A percentile compares a stretch with the other conserved stretches of the same genome.
These are phyloP conservation scores for Arthrobotrys sinensis DNA, from an alignment of 2,329 filamentous ascomycete species.

Conservation along the genomic window DNA sequence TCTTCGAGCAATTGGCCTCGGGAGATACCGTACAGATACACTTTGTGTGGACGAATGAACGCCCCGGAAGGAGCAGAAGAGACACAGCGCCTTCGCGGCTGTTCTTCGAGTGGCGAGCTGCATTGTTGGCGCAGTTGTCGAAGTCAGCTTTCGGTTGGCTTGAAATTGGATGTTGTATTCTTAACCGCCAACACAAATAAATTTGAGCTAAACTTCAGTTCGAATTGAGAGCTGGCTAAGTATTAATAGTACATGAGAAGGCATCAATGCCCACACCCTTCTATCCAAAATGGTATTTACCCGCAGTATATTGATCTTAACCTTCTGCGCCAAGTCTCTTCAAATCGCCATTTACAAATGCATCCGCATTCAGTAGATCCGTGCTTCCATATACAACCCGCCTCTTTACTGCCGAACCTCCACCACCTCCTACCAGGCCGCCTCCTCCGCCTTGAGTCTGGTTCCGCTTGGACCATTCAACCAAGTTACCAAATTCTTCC, in stretches of 20 bases:
- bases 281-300: constrained; percentile 16
- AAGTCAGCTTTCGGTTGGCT: constrained; percentile 6
- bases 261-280: neutral
- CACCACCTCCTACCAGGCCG: constrained; percentile 66
- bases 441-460: constrained; percentile 72
- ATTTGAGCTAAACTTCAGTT: neutral
- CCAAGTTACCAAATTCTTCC: constrained; percentile 98
- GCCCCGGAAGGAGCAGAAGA: constrained; percentile 50
- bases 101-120: constrained; percentile 48
- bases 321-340: constrained; percentile 75
- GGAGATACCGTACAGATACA: constrained; percentile 7
- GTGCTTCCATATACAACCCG: constrained; percentile 96
- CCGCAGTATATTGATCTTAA: constrained; percentile 36
- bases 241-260: constrained; percentile 14
- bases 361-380: constrained; percentile 79
- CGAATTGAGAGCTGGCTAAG: constrained; percentile 4
- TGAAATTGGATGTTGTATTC: constrained; percentile 39
- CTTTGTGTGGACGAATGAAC: constrained; percentile 25
- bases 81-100: constrained; percentile 45
- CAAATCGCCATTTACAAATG: constrained; percentile 77
- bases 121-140: constrained; percentile 27
- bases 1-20: constrained; percentile 29
- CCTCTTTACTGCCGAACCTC: constrained; percentile 74
- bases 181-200: constrained; percentile 32
- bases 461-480: constrained; percentile 92